phyloP scores from a whole-genome alignment of 371 early-diverging fungal genomes.

The Apophysomyces ossiformis region DNA sequence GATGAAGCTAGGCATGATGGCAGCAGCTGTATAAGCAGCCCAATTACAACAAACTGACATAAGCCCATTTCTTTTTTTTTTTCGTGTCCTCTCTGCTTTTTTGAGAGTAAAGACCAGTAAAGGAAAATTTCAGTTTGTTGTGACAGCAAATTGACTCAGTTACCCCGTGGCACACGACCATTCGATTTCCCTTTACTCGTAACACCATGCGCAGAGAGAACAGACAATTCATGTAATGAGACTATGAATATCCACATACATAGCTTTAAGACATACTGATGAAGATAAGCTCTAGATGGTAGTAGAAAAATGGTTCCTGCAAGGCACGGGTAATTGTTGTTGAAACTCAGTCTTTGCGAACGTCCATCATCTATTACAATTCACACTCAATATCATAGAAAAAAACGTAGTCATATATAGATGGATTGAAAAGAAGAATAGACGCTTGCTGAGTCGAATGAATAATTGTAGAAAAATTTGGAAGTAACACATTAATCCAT shows the following conservation, averaged over 20 bases:
- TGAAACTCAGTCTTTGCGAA: background rate
- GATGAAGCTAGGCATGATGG: constrained; percentile 24
- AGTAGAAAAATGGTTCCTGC: background rate
- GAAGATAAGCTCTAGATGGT: too few species aligned
- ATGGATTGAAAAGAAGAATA: background rate
- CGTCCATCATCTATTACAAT: background rate
- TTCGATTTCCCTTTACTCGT: too few species aligned
- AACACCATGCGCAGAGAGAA: too few species aligned
- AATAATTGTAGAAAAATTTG: background rate
- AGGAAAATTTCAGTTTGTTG: too few species aligned
- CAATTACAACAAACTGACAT: background rate
- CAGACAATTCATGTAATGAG: too few species aligned
- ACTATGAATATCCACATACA: too few species aligned
- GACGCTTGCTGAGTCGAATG: background rate
- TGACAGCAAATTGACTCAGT: too few species aligned
- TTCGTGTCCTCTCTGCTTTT: background rate
- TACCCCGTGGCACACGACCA: too few species aligned
- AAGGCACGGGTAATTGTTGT: background rate
- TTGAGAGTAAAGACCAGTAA: too few species aligned
- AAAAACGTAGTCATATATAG: background rate
- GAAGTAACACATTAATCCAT: background rate
- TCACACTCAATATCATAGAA: background rate
- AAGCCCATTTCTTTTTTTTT: background rate
- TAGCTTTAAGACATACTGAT: too few species aligned
- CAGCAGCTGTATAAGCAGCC: constrained; percentile 8